Evolutionary conservation across 2,329 filamentous ascomycete genomes (phyloP).

Genomic region (Ilyonectria robusta): DNA sequence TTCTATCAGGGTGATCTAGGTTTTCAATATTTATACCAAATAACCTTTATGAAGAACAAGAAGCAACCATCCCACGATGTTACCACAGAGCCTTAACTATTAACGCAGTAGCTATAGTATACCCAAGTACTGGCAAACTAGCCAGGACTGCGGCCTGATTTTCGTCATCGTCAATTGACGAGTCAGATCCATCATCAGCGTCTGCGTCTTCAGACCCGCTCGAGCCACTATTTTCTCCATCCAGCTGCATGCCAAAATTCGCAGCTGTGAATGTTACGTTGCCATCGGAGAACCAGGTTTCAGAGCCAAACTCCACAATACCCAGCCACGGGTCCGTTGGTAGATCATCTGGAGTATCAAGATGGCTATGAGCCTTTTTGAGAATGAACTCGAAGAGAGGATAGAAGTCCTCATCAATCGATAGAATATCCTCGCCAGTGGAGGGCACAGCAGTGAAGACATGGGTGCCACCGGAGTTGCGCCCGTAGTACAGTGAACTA

Average conservation of each 20-base stretch:
- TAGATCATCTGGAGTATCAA: conserved; percentile 33
- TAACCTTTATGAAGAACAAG: too few species aligned
- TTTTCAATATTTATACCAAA: too few species aligned
- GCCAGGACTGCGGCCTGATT: too few species aligned
- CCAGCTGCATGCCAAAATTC: conserved; percentile 42
- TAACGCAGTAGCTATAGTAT: too few species aligned
- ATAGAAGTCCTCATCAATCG: conserved; percentile 44
- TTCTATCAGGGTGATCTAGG: too few species aligned
- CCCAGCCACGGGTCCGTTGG: conserved; percentile 43
- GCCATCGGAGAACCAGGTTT: conserved; percentile 43
- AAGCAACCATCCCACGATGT: too few species aligned
- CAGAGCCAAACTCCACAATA: conserved; percentile 42
- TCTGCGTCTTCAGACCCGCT: too few species aligned
- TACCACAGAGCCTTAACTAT: too few species aligned
- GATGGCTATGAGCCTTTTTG: conserved; percentile 33
- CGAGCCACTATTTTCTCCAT: not conserved
- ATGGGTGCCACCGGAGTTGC: conserved; percentile 42
- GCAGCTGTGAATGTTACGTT: conserved; percentile 47
- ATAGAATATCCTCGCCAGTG: conserved; percentile 37
- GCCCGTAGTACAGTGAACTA: conserved; percentile 44
- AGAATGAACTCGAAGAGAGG: conserved; percentile 45
- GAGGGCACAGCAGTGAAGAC: conserved; percentile 43
- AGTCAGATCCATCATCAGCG: too few species aligned
- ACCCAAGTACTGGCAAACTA: too few species aligned
- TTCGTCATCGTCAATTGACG: too few species aligned